Base-by-base conservation (phyloP, 768 basidiomycete species). In the Boletellus ananiceps region DNA sequence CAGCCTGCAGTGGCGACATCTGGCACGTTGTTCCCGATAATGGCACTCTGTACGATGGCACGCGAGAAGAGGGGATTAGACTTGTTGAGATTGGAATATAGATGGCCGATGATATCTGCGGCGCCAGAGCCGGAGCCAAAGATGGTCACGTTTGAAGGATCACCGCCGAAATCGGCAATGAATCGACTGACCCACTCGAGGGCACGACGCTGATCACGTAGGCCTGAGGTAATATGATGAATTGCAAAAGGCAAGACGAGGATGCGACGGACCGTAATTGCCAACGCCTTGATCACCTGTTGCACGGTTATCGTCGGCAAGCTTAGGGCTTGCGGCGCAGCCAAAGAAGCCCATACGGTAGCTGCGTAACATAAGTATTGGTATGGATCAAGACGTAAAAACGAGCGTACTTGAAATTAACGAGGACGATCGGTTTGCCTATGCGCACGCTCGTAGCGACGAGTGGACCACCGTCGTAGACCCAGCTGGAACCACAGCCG, bases 291-390 rank as follows among this genome's bases (percentile, higher is more conserved):
- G 75, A 35, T 88, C 84, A 21, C 84, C 84, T 15, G 74, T 77
- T 21, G 67, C 64, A 46, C 71, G 71, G 69, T 87, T 88, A 62
- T 88, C 86, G 47, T 85, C 84, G 35, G 74, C 75, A 44, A 91
- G 73, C 39, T 78, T 74, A 29, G 75, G 72, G 50, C 79, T 80
- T 7, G 82, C 83, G n/a, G 85, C 86, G 49, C 81, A 88, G 19
- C 88, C 88, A 58, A 90, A 76, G 36, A 89, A 66, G 34, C 88
- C 88, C 23, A 90, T 69, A 14, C 88, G 86, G 65, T 83, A 90
- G 65, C 88, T 89, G 51, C 44, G 27, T 39, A 49, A 40, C 32
- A 44, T 42, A 47, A 32, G 11, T 7, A 52, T 63, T 23, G 47
- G 45, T 16, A 49, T 38, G 55, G 29, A 42, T 44, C 38, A 49